Evolutionary conservation across 768 basidiomycete species (phyloP), one percentile per base, ranked within the genome.

Genomic region (Phanerochaete sordida): DNA sequence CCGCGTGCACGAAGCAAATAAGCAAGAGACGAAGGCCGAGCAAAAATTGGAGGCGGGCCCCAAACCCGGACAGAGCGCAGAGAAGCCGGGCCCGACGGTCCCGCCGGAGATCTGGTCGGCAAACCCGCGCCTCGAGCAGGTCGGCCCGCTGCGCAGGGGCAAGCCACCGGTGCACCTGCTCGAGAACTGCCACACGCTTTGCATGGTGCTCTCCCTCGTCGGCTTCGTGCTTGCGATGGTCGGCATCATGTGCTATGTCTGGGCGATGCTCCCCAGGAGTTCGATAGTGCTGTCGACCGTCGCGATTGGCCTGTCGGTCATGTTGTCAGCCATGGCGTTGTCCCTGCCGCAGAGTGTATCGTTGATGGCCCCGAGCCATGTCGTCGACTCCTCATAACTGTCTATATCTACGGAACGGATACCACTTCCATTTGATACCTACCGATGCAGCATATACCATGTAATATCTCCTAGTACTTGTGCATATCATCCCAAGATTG

Each of bases 81-180:
- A n/a, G n/a, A n/a, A n/a, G n/a, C n/a, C 65, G n/a, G n/a, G n/a
- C 37, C 19, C 19, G 5, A 21, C 11, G 12, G 35, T 37, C 9
- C 21, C 33, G 5, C n/a, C n/a, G n/a, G n/a, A n/a, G n/a, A 72
- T 82, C 28, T 76, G 77, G 65, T 79, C 77, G 21, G 52, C 72
- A 5, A 74, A 83, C 64, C 83, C 84, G 5, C 82, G 81, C 54
- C 62, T 86, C 9, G 81, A 81, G 51, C 78, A 78, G 61, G 78
- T 83, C 23, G 82, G 82, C 9, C 77, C 74, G 4, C 81, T 84
- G 68, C 65, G 65, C 35, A 39, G 70, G 24, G 68, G 67, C 28
- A 66, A 74, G 26, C 72, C 80, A 51, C 74, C 78, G 6, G 74
- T 73, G 9, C 77, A 81, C 61, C 69, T 86, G 26, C 74, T 86